These are phyloP conservation scores for Phytophthora cryptogea DNA, from an alignment of 352 stramenopile genomes.

Conservation along the genomic window DNA sequence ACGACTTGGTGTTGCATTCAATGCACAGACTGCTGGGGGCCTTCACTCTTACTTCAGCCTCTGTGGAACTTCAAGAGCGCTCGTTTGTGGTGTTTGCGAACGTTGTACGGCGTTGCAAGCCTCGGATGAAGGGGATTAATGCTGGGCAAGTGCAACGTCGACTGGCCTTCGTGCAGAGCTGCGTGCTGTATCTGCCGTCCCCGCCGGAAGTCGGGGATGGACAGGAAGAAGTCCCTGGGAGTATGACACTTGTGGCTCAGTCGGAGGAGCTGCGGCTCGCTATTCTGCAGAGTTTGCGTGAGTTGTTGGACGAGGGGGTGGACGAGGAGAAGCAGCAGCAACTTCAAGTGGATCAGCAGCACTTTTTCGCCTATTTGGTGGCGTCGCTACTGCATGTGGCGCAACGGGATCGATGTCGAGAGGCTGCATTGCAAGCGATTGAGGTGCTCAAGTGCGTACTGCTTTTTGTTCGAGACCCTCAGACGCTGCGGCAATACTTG, in stretches of 20 bases:
- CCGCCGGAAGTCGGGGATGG: slow-evolving; percentile 31
- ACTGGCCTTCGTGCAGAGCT: slow-evolving; percentile 59
- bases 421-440: slow-evolving; percentile 43
- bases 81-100: slow-evolving; percentile 30
- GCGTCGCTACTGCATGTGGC: slow-evolving; percentile 64
- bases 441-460: slow-evolving; percentile 46
- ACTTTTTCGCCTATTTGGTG: slow-evolving; percentile 79
- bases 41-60: slow-evolving; percentile 25
- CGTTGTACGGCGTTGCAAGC: slow-evolving; percentile 40
- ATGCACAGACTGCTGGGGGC: slow-evolving; percentile 59
- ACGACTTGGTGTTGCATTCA: slow-evolving; percentile 71
- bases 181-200: slow-evolving; percentile 58
- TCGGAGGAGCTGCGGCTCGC: slow-evolving; percentile 66
- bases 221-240: slow-evolving; percentile 20
- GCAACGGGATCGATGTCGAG: slow-evolving; percentile 51
- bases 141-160: slow-evolving; percentile 18
- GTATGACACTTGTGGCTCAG: slow-evolving; percentile 28
- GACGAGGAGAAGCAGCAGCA: slow-evolving; percentile 15
- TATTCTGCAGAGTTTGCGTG: slow-evolving; percentile 48
- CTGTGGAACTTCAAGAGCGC: slow-evolving; percentile 27
- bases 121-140: slow-evolving; percentile 26
- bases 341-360: slow-evolving; percentile 40
- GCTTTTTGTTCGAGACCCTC: slow-evolving; percentile 42
- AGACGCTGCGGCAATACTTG: slow-evolving; percentile 66
- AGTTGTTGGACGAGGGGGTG: slow-evolving; percentile 34